These are phyloP conservation scores for Babesia microti DNA, from an alignment of 169 alveolate species.

Conservation along the genomic window DNA sequence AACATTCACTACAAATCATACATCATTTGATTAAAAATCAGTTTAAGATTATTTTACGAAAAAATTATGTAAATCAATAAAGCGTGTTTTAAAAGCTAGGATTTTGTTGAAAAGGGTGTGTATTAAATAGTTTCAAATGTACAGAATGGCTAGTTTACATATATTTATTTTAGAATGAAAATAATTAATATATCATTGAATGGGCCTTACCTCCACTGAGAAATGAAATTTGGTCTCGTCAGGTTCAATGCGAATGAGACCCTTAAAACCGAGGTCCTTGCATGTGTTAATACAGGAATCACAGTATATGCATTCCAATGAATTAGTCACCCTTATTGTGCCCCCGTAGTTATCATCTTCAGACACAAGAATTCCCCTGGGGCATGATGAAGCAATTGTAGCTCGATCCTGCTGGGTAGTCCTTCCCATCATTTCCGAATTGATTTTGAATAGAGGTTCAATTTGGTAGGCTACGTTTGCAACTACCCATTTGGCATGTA, in stretches of 20 bases:
- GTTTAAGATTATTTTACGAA: too few relatives aligned
- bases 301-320: slow-evolving; percentile 39
- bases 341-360: slow-evolving; percentile 17
- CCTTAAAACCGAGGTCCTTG: slow-evolving; percentile 53
- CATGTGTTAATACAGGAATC: slow-evolving; percentile 51
- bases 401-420: slow-evolving; percentile 29
- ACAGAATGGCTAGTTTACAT: too few relatives aligned
- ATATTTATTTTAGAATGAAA: too few relatives aligned
- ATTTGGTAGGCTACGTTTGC: slow-evolving; percentile 79
- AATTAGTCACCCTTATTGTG: slow-evolving; percentile 21
- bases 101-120: too few relatives aligned
- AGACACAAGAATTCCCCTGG: slow-evolving; percentile 71
- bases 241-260: slow-evolving; percentile 46
- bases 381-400: slow-evolving; percentile 74
- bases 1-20: slow-evolving; percentile 78
- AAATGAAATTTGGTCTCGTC: slow-evolving; percentile 63
- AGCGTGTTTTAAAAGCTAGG: too few relatives aligned
- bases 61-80: too few relatives aligned
- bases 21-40: slow-evolving; percentile 57
- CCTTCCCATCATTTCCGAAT: slow-evolving; percentile 58
- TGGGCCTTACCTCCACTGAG: too few relatives aligned
- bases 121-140: too few relatives aligned
- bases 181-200: too few relatives aligned
- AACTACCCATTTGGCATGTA: slow-evolving; percentile 95
- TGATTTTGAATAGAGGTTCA: slow-evolving; percentile 54